Base-by-base conservation (phyloP, 2,329 filamentous ascomycete genomes). In the Aspergillus spinulosporus region DNA sequence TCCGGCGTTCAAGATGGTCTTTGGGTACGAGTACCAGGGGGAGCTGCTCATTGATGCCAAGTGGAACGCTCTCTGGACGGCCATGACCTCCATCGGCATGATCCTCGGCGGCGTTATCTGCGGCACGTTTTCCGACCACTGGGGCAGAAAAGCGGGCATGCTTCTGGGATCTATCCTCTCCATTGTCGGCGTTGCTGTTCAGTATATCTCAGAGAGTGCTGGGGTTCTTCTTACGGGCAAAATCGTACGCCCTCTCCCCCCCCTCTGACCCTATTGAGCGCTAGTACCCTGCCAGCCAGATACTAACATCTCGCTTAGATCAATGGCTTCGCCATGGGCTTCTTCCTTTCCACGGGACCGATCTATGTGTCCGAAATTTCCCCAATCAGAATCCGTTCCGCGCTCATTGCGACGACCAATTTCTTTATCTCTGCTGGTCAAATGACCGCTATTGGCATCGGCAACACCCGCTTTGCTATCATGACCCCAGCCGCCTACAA, bases 381-480 rank as follows among this genome's bases (percentile, higher is more conserved):
- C 4, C 52, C 52, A 2, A 21, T 39, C 8, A 42, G 31, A 36
- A 29, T 54, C 26, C 52, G 52, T 3, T 44, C 44, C 1, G n/a
- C 34, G 21, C 44, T 48, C 4, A 44, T 42, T 2, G 34, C 52
- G 3, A 47, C 15, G 11, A 32, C 36, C 5, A 47, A 29, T 1
- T 11, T 54, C 15, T 48, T 54, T 32, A 54, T 11, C 26, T 37
- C 47, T 5, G 32, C 47, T 12, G 51, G 51, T 6, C 51, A 54
- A 21, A 31, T 54, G 11, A 37, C 47, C 28, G 51, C 43, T 7
- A 48, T 34, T 28, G 39, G 36, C 1, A 48, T 54, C 31, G 51
- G 47, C 3, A 40, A 47, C 9, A 9, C 43, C 3, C 45, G 51
- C 26, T 21, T 54, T n/a, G 28, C 31, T 2, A 48, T 54, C 1